phyloP scores from a whole-genome alignment of 139 green algal genomes.

The Microglena sp. region DNA sequence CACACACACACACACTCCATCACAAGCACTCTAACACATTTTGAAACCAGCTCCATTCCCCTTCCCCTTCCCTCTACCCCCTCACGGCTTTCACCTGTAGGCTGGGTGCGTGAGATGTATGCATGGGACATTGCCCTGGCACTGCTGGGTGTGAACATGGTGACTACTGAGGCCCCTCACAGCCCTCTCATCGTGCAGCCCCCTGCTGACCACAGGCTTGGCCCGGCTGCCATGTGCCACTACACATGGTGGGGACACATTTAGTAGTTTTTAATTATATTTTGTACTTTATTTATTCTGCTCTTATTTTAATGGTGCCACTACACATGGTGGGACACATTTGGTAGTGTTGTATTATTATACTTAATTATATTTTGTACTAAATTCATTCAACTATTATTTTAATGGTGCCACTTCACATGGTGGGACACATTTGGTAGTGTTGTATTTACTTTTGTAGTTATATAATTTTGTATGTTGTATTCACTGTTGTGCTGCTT shows the following conservation, averaged over 20 bases:
- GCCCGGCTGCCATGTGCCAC: slow-evolving; percentile 64
- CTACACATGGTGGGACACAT: not conserved
- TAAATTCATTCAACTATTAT: too few species aligned
- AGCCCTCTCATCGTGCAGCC: slow-evolving; percentile 70
- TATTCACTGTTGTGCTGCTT: too few species aligned
- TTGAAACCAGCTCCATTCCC: too few species aligned
- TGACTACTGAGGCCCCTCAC: slow-evolving; percentile 25
- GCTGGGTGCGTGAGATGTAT: slow-evolving; percentile 89
- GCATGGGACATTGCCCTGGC: slow-evolving; percentile 51
- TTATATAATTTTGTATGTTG: too few species aligned
- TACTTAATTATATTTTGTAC: not conserved
- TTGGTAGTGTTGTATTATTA: not conserved
- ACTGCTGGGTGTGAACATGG: slow-evolving; percentile 24
- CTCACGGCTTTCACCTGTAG: too few species aligned
- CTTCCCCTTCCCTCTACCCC: too few species aligned
- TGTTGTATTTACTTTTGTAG: too few species aligned
- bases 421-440: too few species aligned
- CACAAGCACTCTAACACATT: too few species aligned
- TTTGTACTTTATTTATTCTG: not conserved
- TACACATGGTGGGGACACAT: slow-evolving; percentile 75
- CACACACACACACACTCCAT: too few species aligned
- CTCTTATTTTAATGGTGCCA: not conserved
- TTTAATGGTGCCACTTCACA: slow-evolving; percentile 18
- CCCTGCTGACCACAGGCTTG: slow-evolving; percentile 33
- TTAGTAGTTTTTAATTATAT: not conserved